Evolutionary conservation across 208 protist species (phyloP), one percentile per base, ranked within the genome.

Genomic region (Herpetomonas tarakana): DNA sequence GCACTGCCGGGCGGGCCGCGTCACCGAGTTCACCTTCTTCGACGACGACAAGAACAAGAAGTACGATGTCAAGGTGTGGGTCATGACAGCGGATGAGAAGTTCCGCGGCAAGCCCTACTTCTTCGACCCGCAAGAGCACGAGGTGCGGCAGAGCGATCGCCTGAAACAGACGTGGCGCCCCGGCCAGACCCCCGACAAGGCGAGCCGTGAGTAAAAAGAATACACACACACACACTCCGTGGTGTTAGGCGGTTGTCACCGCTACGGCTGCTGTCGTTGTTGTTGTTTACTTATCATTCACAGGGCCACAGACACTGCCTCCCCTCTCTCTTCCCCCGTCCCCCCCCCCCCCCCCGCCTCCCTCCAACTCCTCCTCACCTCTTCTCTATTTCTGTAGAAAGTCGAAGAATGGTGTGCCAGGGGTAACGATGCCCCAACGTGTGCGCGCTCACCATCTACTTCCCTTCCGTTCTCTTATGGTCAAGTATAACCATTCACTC

Each of bases 41-140:
- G 39, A 51, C 24, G 57, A 52, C 28, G 61, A 71, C 7, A 26
- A 47, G 18, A 68, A 68, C 26, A 21, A 31, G 3, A 21, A 46
- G 19, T 84, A 84, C 65, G 49, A 59, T 26, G 68, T 64, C 11
- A 25, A 65, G 54, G 47, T 86, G 54, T 86, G 74, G 74, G 59
- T 81, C 24, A 85, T 85, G 78, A 85, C 78, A 30, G 61, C 66
- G 21, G 78, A 86, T 28, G 58, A 62, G 16, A 26, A 29, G 26
- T 86, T 60, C 56, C 45, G 51, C 18, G 65, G 49, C 14, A 71
- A 74, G 70, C 62, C 68, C n/a, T 81, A 75, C 66, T 85, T 71
- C 63, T 85, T 80, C 39, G 73, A 80, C 65, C 62, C 66, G n/a
- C 60, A 24, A n/a, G 14, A 3, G 49, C 71, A 83, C 62, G 31